A percentile compares a stretch with the other conserved stretches of the same genome.
These are phyloP conservation scores for Fusarium graminum DNA, from an alignment of 2,329 filamentous ascomycete genomes.

Conservation along the genomic window DNA sequence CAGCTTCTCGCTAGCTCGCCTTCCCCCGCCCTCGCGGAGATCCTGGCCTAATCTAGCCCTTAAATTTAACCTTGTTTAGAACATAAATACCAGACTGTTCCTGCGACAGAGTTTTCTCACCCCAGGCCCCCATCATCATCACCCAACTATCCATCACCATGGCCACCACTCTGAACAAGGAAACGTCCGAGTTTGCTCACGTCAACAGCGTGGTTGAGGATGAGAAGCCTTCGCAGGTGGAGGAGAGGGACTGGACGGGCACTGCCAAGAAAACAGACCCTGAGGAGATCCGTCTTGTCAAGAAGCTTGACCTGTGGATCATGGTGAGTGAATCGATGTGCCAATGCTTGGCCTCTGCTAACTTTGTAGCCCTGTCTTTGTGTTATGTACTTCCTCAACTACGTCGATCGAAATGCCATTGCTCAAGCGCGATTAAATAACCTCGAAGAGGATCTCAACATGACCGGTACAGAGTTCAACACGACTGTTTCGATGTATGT, in stretches of 20 bases:
- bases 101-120: constrained; percentile 1
- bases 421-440: constrained; percentile 62
- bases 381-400: constrained; percentile 57
- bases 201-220: constrained; percentile 45
- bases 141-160: constrained; percentile 9
- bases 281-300: constrained; percentile 56
- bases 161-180: constrained; percentile 22
- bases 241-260: constrained; percentile 55
- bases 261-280: constrained; percentile 56
- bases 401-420: constrained; percentile 59
- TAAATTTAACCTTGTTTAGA: not conserved
- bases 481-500: constrained; percentile 56
- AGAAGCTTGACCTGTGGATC: constrained; percentile 58
- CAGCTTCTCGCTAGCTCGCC: constrained; percentile 9
- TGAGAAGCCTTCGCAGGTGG: constrained; percentile 40
- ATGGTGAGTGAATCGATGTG: constrained; percentile 52
- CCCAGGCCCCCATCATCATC: not conserved
- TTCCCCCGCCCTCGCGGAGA: constrained; percentile 36
- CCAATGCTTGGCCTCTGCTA: constrained; percentile 3
- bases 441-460: constrained; percentile 62
- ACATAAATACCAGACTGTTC: constrained; percentile 33
- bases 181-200: constrained; percentile 39
- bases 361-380: constrained; percentile 51
- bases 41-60: constrained; percentile 7
- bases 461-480: constrained; percentile 69